Base-by-base conservation (phyloP, 495 filamentous ascomycete species). In the Annulohypoxylon stygium region DNA sequence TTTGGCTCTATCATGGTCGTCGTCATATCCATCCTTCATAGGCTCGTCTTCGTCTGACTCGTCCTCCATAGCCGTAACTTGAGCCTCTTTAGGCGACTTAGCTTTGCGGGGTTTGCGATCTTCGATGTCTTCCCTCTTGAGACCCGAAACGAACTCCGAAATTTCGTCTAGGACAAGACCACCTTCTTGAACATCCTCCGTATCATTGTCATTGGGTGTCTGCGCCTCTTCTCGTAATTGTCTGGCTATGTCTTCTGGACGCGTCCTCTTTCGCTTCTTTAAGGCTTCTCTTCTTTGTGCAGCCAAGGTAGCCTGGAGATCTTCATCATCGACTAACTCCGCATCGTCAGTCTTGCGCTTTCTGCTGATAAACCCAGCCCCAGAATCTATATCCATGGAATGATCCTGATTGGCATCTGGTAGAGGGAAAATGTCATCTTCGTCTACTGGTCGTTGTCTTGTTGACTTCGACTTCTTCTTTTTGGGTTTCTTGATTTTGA, bases 161-260 rank as follows among this genome's bases (percentile, higher is more conserved):
- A 95, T 97, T 78, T 98, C 95, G 71, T 98, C 94, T 64, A 99
- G 93, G 12, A 98, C 86, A 10, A 98, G 84, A 33, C 95, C 95
- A 14, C 87, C 88, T 26, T 89, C 90, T 68, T 90, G 88, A 16
- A 85, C 85, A 25, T 81, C 83, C 0, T 81, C 84, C 10, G 84
- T 82, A 1, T 83, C 82, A 4, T 71, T 76, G 11, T 83, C 81
- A 79, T 79, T 84, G 76, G 55, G 83, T 76, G 41, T 87, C 85
- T 81, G 87, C 85, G 85, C 87, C 78, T 97, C 92, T 78, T 97
- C 92, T 63, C 89, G 88, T 33, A 99, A 83, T 72, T 94, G 92
- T 54, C 88, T 87, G 11, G 93, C 95, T 71, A 99, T 84, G 72
- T 98, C 95, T 76, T 94, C 93, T 1, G 94, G 93, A 33, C 90